phyloP scores from a whole-genome alignment of 2,329 filamentous ascomycete genomes.

The Emmonsia crescens region DNA sequence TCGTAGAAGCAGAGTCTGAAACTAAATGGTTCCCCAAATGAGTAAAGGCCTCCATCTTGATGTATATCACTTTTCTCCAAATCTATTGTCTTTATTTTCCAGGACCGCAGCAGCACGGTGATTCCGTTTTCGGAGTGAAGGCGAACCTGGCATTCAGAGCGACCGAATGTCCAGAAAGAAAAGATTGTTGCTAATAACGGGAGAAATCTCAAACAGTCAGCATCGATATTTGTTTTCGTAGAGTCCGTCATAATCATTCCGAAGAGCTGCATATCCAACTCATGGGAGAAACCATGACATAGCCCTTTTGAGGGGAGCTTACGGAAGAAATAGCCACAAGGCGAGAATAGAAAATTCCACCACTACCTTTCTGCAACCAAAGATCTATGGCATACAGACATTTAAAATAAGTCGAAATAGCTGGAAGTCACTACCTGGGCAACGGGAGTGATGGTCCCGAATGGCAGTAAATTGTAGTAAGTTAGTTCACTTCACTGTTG shows the following conservation, averaged over 20 bases:
- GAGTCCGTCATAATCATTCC: not conserved
- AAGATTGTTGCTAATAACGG: not conserved
- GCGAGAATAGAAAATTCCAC: not conserved
- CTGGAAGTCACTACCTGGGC: not conserved
- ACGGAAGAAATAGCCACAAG: not conserved
- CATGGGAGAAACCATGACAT: not conserved
- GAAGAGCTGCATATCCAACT: not conserved
- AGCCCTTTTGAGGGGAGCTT: not conserved
- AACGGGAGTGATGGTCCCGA: not conserved
- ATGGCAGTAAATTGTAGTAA: not conserved
- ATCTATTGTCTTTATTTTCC: not conserved
- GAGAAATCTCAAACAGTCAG: not conserved
- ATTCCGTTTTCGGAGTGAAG: not conserved
- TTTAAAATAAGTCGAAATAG: not conserved
- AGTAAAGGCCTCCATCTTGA: slow-evolving; percentile 72
- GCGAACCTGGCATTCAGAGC: not conserved
- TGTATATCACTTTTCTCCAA: not conserved
- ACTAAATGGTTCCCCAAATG: slow-evolving; percentile 69
- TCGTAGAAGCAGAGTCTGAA: slow-evolving; percentile 72
- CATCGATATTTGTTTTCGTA: not conserved
- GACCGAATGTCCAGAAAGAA: not conserved
- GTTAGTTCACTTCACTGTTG: not conserved
- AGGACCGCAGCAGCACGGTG: not conserved
- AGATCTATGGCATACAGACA: not conserved
- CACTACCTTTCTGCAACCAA: not conserved